phyloP scores from a whole-genome alignment of 805 yeast species.

The Yamadazyma takamatsuzukensis region DNA sequence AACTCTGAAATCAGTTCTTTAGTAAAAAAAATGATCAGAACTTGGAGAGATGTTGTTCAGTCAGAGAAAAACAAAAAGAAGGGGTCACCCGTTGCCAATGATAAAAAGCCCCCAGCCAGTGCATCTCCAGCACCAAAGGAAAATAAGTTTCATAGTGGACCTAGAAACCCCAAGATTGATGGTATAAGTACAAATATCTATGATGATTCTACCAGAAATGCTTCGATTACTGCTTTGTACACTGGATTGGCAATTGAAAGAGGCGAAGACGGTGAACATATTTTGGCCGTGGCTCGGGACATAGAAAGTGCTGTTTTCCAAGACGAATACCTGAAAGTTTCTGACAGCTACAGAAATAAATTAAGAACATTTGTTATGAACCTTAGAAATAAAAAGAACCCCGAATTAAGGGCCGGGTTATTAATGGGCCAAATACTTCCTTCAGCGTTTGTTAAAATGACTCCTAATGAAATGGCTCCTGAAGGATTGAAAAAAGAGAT shows the following conservation, averaged over 20 bases:
- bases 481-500: slow-evolving; percentile 82
- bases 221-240: slow-evolving; percentile 78
- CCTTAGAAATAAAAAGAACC: slow-evolving; percentile 84
- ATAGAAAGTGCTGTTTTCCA: slow-evolving; percentile 72
- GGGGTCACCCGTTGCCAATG: slow-evolving; percentile 7
- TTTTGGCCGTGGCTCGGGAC: slow-evolving; percentile 60
- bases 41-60: slow-evolving; percentile 88
- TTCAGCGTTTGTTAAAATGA: slow-evolving; percentile 66
- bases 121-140: slow-evolving; percentile 18
- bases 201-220: slow-evolving; percentile 77
- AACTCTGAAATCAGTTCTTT: slow-evolving; percentile 65
- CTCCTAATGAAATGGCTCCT: slow-evolving; percentile 95
- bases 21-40: slow-evolving; percentile 78
- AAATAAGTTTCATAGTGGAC: slow-evolving; percentile 42
- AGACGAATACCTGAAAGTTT: slow-evolving; percentile 53
- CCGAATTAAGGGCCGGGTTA: slow-evolving; percentile 70
- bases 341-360: slow-evolving; percentile 70
- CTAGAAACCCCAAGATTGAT: slow-evolving; percentile 79
- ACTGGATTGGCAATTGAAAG: slow-evolving; percentile 87
- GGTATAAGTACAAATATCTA: slow-evolving; percentile 69
- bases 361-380: slow-evolving; percentile 85
- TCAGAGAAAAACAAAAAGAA: slow-evolving; percentile 51
- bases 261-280: slow-evolving; percentile 49
- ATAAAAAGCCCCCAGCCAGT: slow-evolving; percentile 1
- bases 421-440: slow-evolving; percentile 66